Conservation (phyloP, 805 yeast genomes). For the Hanseniaspora clermontiae region DNA sequence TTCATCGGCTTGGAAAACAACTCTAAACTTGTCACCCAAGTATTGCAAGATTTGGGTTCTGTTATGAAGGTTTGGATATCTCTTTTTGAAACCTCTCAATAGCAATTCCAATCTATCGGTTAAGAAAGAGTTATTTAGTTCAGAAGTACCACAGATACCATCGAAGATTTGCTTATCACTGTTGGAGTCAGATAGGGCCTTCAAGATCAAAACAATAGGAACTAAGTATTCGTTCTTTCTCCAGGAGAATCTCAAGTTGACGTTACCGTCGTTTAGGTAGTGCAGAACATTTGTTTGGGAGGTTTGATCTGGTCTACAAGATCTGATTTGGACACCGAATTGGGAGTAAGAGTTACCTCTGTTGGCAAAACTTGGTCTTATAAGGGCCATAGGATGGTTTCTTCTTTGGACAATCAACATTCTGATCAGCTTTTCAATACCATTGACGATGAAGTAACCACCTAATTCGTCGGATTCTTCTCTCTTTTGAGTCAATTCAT, state of each 20-base stretch:
- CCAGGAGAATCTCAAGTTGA: slow-evolving; percentile 94
- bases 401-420: slow-evolving; percentile 97
- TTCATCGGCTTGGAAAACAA: slow-evolving; percentile 78
- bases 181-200: slow-evolving; percentile 78
- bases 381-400: slow-evolving; percentile 95
- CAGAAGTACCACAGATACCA: slow-evolving; percentile 78
- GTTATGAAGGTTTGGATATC: slow-evolving; percentile 50
- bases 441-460: slow-evolving; percentile 90
- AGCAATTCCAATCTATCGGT: slow-evolving; percentile 95
- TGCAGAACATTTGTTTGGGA: slow-evolving; percentile 97
- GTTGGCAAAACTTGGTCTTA: slow-evolving; percentile 85
- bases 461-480: slow-evolving; percentile 96
- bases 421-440: slow-evolving; percentile 90
- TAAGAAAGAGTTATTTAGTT: slow-evolving; percentile 74
- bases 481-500: slow-evolving; percentile 57
- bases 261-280: slow-evolving; percentile 88
- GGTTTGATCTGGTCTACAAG: slow-evolving; percentile 92
- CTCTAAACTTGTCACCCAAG: slow-evolving; percentile 89
- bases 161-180: slow-evolving; percentile 85
- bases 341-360: slow-evolving; percentile 85
- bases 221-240: slow-evolving; percentile 87
- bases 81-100: slow-evolving; percentile 75
- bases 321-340: slow-evolving; percentile 87
- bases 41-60: slow-evolving; percentile 85
- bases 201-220: slow-evolving; percentile 84